Percentiles rank a stretch among this genome's conserved stretches.
Evolutionary conservation across 2,329 filamentous ascomycete species (phyloP).

Genomic region (Colletotrichum scovillei): DNA sequence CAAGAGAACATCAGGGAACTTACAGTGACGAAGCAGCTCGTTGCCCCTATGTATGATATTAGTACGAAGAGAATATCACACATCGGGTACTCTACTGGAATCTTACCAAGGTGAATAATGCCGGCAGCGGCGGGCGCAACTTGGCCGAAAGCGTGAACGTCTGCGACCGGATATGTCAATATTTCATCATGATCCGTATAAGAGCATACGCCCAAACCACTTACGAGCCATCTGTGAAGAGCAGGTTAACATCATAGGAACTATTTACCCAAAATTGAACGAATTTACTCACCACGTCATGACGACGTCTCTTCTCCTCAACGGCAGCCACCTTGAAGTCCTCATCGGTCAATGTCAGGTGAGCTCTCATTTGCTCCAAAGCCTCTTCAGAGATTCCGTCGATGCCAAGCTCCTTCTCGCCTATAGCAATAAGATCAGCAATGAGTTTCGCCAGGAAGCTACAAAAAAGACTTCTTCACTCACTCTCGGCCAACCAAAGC

Average conservation of each 20-base stretch:
- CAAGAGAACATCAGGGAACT: not conserved
- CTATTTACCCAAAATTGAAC: not conserved
- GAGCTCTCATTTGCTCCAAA: conserved; percentile 79
- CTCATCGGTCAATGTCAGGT: conserved; percentile 79
- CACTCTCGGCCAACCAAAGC: conserved; percentile 82
- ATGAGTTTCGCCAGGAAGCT: not conserved
- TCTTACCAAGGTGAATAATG: conserved; percentile 75
- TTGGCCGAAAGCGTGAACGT: conserved; percentile 78
- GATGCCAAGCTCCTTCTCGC: conserved; percentile 82
- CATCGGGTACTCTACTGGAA: not conserved
- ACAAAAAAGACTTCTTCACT: not conserved
- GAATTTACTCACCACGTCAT: conserved; percentile 47
- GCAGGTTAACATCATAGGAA: conserved; percentile 42
- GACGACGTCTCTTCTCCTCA: conserved; percentile 79
- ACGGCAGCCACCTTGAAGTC: conserved; percentile 80
- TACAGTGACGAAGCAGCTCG: conserved; percentile 70
- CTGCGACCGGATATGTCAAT: not conserved
- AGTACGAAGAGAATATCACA: not conserved
- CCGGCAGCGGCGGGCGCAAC: conserved; percentile 82
- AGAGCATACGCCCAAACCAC: not conserved
- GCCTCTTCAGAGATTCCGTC: conserved; percentile 77
- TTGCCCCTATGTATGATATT: conserved; percentile 39
- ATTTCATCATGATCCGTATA: not conserved
- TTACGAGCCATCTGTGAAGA: conserved; percentile 60
- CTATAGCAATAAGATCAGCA: not conserved